Conservation (phyloP, 169 alveolate genomes). For the Eimeria tenella region DNA sequence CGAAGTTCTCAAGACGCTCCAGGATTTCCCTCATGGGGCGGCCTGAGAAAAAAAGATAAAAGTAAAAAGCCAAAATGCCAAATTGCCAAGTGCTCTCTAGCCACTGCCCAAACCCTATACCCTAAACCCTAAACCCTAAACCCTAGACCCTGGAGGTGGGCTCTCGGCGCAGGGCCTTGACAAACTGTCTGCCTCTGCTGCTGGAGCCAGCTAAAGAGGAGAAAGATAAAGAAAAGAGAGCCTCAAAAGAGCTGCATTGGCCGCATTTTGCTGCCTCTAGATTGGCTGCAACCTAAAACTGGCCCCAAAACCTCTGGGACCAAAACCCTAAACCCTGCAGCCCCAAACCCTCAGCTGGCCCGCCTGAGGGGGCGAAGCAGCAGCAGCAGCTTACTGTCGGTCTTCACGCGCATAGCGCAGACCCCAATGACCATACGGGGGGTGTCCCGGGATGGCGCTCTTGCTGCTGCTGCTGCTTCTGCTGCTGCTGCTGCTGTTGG, state of each 20-base stretch:
- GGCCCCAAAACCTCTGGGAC: background rate
- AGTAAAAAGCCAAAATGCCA: too few species aligned
- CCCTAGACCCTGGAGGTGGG: too few species aligned
- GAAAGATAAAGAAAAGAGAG: too few species aligned
- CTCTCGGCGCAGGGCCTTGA: too few species aligned
- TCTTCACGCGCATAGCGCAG: slow-evolving; percentile 48
- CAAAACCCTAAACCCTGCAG: background rate
- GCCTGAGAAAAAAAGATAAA: background rate
- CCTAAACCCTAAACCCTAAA: too few species aligned
- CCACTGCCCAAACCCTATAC: background rate
- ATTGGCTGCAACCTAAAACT: background rate
- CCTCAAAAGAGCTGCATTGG: too few species aligned
- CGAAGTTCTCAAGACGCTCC: slow-evolving; percentile 13
- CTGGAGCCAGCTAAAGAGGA: too few species aligned
- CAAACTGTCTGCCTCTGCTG: too few species aligned
- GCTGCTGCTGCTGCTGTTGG: background rate
- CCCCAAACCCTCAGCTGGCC: background rate
- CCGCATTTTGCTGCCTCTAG: too few species aligned
- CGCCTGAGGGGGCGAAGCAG: too few species aligned
- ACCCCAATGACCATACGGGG: slow-evolving; percentile 42
- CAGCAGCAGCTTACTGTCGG: slow-evolving; percentile 13
- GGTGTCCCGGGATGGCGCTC: background rate
- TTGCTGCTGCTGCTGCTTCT: slow-evolving; percentile 17
- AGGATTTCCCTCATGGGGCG: slow-evolving; percentile 53
- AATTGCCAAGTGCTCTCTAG: too few species aligned